Conservation (phyloP, 805 yeast species). For the Ogataea nonfermentans region DNA sequence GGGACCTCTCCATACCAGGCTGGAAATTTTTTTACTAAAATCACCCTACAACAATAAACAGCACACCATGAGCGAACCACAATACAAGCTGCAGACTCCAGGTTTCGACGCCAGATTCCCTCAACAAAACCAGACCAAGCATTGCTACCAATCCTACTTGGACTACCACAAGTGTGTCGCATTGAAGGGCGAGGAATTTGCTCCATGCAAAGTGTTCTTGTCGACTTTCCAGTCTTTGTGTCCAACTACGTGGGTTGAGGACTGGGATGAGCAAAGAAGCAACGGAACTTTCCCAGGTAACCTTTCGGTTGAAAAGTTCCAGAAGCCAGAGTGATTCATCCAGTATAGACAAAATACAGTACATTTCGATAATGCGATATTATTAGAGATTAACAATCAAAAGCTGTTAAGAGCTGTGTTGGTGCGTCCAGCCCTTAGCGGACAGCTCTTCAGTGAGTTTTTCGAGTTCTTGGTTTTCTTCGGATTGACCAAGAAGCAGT, state of each 20-base stretch:
- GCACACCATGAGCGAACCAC: conserved; percentile 34
- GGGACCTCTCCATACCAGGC: conserved; percentile 5
- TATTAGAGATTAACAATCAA: not conserved
- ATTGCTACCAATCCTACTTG: conserved; percentile 97
- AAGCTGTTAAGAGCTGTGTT: not conserved
- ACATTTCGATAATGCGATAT: conserved; percentile 13
- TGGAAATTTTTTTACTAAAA: conserved; percentile 11
- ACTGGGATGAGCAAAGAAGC: conserved; percentile 84
- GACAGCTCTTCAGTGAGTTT: not conserved
- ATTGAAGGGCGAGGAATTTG: conserved; percentile 97
- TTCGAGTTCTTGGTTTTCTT: conserved; percentile 5
- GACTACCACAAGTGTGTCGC: conserved; percentile 97
- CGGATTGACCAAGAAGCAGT: conserved; percentile 17
- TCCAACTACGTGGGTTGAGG: conserved; percentile 81
- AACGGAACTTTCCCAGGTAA: conserved; percentile 41
- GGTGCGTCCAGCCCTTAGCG: conserved; percentile 10
- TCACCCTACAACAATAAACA: conserved; percentile 7
- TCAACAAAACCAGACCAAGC: conserved; percentile 94
- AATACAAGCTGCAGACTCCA: conserved; percentile 54
- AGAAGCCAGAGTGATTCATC: conserved; percentile 3
- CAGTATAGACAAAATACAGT: conserved; percentile 11
- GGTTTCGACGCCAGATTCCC: conserved; percentile 95
- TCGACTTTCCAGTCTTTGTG: conserved; percentile 85
- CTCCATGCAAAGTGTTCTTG: conserved; percentile 94
- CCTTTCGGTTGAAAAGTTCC: conserved; percentile 34